These are phyloP conservation scores for Penicillium corylophilum DNA, from an alignment of 2,329 filamentous ascomycete genomes.

Conservation along the genomic window DNA sequence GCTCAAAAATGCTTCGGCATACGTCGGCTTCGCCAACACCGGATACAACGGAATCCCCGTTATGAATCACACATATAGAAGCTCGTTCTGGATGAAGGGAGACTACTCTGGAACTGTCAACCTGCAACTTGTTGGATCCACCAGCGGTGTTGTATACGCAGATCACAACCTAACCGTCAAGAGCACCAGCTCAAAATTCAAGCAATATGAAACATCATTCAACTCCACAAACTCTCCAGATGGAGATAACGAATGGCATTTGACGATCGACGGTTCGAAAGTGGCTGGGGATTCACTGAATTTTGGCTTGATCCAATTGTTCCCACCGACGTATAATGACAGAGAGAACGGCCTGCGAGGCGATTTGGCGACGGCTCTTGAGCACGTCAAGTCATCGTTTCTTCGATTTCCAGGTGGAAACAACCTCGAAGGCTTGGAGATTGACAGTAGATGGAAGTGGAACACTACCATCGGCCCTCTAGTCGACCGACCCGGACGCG, in stretches of 20 bases:
- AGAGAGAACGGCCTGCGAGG: conserved; percentile 55
- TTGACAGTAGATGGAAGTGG: conserved; percentile 40
- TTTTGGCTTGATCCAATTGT: conserved; percentile 28
- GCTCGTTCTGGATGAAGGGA: conserved; percentile 34
- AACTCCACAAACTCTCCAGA: conserved; percentile 20
- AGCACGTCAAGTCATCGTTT: conserved; percentile 56
- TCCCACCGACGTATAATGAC: conserved; percentile 27
- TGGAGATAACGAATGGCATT: conserved; percentile 31
- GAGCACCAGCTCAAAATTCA: conserved; percentile 20
- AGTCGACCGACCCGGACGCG: conserved; percentile 52
- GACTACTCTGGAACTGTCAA: conserved; percentile 27
- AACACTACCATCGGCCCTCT: conserved; percentile 45
- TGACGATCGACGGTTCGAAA: conserved; percentile 27
- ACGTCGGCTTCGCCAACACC: conserved; percentile 47
- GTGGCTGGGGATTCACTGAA: conserved; percentile 21
- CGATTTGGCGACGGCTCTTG: conserved; percentile 56
- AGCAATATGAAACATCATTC: conserved; percentile 23
- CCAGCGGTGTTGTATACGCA: conserved; percentile 25
- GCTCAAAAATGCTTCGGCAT: conserved; percentile 17
- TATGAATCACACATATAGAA: conserved; percentile 26
- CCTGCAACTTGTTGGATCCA: conserved; percentile 27
- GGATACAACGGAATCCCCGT: conserved; percentile 37
- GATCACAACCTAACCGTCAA: conserved; percentile 28
- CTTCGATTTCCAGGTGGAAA: conserved; percentile 67
- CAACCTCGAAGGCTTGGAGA: conserved; percentile 48